Base-by-base conservation (phyloP, 2,329 filamentous ascomycete genomes). In the Penicillium capsulatum region DNA sequence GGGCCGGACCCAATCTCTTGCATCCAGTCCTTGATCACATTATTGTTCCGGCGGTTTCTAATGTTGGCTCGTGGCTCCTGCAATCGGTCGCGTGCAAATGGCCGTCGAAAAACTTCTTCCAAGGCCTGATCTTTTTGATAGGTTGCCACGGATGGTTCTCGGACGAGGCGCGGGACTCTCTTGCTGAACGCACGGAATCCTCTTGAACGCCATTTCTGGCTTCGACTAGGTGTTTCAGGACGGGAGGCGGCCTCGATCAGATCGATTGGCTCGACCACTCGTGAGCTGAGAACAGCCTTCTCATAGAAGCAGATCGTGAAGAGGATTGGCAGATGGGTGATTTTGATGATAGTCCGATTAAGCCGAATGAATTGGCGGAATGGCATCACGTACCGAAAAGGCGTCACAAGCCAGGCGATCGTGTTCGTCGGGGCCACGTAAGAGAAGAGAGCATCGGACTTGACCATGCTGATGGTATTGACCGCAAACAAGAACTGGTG, bases 391-490 rank as follows among this genome's bases (percentile, higher is more conserved):
- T 84, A 94, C 47, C 90, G 79, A 31, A 94, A 64, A 0, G 91
- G 91, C 55, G 89, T 89, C 17, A 95, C 71, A 0, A 91, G 60
- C 91, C 90, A 97, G 1, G 87, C 90, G 47, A 96, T 77, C 19
- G 96, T 84, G 59, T 97, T 97, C 10, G 86, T 84, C 0, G 91
- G 91, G 1, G 91, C 86, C 45, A 96, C 79, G 60, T 96, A 96
- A 3, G 88, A 94, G 70, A 97, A 97, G 0, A 96, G 72, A 0
- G 89, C 86, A 61, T 97, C 91, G n/a, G 92, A 95, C 65, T 96
- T 97, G 50, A 96, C 91, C 86, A 95, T 94, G 3, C 88, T 94
- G 34, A 96, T 94, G 3, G 91, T 94, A 60, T 96, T 97, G 63
- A 97, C 89, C 0, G 91, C 91, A 58, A 97, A 96, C 2, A 96